Conservation (phyloP, 176 grass and related monocot genomes). For the Aegilops tauschii region DNA sequence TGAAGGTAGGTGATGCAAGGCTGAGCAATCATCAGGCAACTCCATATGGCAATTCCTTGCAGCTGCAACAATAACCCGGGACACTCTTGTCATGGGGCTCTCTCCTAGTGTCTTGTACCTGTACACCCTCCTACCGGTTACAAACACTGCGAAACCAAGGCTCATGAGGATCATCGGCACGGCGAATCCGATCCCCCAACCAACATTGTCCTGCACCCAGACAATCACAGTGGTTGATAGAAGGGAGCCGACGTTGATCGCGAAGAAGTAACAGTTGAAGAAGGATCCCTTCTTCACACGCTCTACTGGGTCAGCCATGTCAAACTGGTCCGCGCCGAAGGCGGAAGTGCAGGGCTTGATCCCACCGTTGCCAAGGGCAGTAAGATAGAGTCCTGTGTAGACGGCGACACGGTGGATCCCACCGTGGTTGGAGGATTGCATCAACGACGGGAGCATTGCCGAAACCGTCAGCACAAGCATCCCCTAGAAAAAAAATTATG, state of each 20-base stretch:
- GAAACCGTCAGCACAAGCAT: slow-evolving; percentile 43
- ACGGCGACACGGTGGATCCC: not conserved
- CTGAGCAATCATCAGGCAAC: slow-evolving; percentile 11
- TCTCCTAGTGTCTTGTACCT: slow-evolving; percentile 28
- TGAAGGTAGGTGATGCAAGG: not conserved
- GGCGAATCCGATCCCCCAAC: slow-evolving; percentile 41
- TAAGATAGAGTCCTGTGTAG: slow-evolving; percentile 35
- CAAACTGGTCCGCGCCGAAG: slow-evolving; percentile 77
- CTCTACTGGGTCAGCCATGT: slow-evolving; percentile 39
- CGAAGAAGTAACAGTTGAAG: slow-evolving; percentile 43
- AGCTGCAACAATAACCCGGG: slow-evolving; percentile 45
- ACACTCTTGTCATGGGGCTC: slow-evolving; percentile 36
- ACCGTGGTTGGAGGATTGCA: not conserved
- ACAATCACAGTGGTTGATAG: slow-evolving; percentile 15
- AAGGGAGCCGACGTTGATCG: slow-evolving; percentile 14
- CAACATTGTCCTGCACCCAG: slow-evolving; percentile 44
- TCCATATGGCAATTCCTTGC: slow-evolving; percentile 18
- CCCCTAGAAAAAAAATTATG: not conserved
- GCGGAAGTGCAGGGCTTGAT: slow-evolving; percentile 61
- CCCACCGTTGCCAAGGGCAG: slow-evolving; percentile 57
- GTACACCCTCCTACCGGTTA: slow-evolving; percentile 13
- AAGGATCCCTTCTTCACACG: slow-evolving; percentile 41
- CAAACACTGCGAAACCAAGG: slow-evolving; percentile 27
- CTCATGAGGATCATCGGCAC: slow-evolving; percentile 19
- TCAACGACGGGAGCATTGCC: not conserved